Evolutionary conservation across 179 eudicot species (phyloP).

Genomic region (Silene noctiflora): DNA sequence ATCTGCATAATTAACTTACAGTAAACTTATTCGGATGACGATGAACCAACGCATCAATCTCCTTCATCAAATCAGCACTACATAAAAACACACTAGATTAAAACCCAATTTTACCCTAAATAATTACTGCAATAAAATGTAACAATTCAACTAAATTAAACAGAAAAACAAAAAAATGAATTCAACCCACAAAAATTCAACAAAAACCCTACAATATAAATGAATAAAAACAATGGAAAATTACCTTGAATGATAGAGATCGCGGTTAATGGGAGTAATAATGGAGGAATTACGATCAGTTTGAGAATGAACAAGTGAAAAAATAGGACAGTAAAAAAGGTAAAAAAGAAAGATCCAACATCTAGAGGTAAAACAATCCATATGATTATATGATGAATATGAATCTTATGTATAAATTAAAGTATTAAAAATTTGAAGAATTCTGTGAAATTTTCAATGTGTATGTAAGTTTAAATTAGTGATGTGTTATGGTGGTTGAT

Average conservation of each 20-base stretch:
- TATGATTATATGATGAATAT: slow-evolving; percentile 18
- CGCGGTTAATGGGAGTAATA: slow-evolving; percentile 74
- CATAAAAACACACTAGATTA: not conserved
- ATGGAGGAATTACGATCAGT: slow-evolving; percentile 22
- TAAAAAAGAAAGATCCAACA: slow-evolving; percentile 30
- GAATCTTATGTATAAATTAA: no score
- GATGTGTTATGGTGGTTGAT: not conserved
- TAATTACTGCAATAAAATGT: not conserved
- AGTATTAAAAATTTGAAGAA: no score
- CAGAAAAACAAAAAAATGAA: not conserved
- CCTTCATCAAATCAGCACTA: slow-evolving; percentile 72
- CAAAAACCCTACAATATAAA: no score
- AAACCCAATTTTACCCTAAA: not conserved
- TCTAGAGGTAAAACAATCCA: slow-evolving; percentile 25
- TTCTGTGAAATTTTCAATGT: no score
- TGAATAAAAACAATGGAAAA: slow-evolving; percentile 4
- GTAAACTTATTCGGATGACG: slow-evolving; percentile 77
- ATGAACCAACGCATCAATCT: slow-evolving; percentile 69
- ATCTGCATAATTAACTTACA: slow-evolving; percentile 37
- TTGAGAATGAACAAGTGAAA: slow-evolving; percentile 19
- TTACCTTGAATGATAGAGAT: slow-evolving; percentile 89
- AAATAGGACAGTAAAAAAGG: slow-evolving; percentile 12
- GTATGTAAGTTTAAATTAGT: no score
- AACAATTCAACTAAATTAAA: not conserved
- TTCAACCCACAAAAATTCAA: not conserved